Conservation (phyloP, 1,284 basidiomycete genomes). For the Cryptococcus maquisensis region DNA sequence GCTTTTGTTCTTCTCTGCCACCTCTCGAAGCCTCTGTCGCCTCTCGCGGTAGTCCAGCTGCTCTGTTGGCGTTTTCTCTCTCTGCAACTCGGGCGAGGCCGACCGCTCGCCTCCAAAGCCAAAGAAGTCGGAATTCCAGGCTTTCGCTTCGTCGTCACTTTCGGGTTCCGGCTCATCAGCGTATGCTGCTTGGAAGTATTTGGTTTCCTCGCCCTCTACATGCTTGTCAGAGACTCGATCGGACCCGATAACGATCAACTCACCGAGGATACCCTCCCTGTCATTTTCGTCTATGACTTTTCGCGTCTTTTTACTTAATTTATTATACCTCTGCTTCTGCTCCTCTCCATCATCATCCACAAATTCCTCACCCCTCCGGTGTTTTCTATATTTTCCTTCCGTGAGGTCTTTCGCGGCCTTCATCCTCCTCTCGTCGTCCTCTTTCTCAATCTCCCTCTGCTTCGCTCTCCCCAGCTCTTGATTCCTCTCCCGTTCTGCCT, state of each 20-base stretch:
- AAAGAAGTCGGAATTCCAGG: background rate
- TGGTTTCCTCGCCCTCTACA: slow-evolving; percentile 22
- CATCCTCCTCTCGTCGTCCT: slow-evolving; percentile 36
- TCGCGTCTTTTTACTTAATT: slow-evolving; percentile 25
- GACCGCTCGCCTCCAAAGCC: background rate
- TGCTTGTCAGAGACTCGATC: background rate
- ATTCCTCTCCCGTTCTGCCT: slow-evolving; percentile 23
- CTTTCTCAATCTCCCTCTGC: slow-evolving; percentile 28
- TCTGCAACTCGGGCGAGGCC: background rate
- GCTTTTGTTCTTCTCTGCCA: slow-evolving; percentile 21
- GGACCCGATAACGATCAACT: background rate
- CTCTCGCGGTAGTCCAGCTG: slow-evolving; percentile 9
- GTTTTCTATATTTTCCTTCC: slow-evolving; percentile 31
- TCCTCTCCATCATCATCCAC: slow-evolving; percentile 32
- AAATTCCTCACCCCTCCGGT: slow-evolving; percentile 34
- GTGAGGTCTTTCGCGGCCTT: slow-evolving; percentile 36
- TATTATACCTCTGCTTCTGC: slow-evolving; percentile 11
- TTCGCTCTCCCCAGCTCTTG: slow-evolving; percentile 23
- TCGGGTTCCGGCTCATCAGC: slow-evolving; percentile 31
- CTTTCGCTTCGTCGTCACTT: slow-evolving; percentile 29
- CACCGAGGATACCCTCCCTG: slow-evolving; percentile 29
- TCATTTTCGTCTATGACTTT: slow-evolving; percentile 25
- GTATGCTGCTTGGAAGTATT: slow-evolving; percentile 31
- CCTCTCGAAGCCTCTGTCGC: slow-evolving; percentile 14
- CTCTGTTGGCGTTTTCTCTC: background rate